Base-by-base conservation (phyloP, 2,329 filamentous ascomycete species). In the Colletotrichum gigasporum region DNA sequence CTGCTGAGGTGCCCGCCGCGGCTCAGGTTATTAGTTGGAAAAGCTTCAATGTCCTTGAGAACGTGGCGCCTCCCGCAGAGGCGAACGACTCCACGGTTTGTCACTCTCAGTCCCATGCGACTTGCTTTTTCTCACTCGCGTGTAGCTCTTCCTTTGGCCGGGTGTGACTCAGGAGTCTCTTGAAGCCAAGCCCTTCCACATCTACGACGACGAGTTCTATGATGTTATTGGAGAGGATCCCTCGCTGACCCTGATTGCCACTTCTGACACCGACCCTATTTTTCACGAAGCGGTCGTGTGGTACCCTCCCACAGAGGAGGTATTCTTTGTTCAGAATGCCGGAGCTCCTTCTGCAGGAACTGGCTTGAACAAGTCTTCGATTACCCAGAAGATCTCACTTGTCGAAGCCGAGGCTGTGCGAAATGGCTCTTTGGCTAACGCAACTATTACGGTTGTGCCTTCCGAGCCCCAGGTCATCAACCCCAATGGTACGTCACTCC, bases 231-330 rank as follows among this genome's bases (percentile, higher is more conserved):
- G 85, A 4, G 30, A 70, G 0, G 74, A 81, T 37, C 83, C 85
- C 0, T 81, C 82, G 0, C 70, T 87, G 65, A 84, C 84, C 1
- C 72, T 85, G 12, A 78, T 86, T 8, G 83, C 82, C 1, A 74
- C 79, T 5, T 76, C 80, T 0, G 78, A 75, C 0, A 73, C 71
- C 0, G 77, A 85, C 47, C 83, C 82, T 0, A 68, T 85, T 4
- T 87, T 85, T 42, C 85, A 87, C 57, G 85, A 88, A 68, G 85
- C 85, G 6, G 82, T 85, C 8, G 78, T 85, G 0, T 87, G 83
- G 82, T 81, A 78, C 22, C 74, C 70, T 16, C 78, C 77, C 0
- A 85, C 81, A 0, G 80, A 86, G 18, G 83, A 86, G 63, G 75
- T 85, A 37, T 86, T 86, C 68, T 87, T 87, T 37, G 82, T 80